Evolutionary conservation across 768 basidiomycete genomes (phyloP), one percentile per base, ranked within the genome.

Genomic region (Panaeolus cyanescens): DNA sequence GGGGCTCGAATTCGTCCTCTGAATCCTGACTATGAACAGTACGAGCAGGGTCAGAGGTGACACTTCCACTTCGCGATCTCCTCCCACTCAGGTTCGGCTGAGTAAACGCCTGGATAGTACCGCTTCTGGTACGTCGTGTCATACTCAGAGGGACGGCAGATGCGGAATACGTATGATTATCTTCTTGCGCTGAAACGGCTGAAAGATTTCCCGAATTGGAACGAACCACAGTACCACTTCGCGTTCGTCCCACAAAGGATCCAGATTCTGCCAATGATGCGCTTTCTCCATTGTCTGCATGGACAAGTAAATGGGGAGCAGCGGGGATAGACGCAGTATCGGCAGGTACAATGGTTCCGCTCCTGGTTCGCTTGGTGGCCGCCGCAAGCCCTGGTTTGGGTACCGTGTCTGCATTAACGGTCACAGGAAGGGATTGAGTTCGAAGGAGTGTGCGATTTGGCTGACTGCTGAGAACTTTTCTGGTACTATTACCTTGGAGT

Each of bases 291-390:
- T 28, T 28, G 45, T 50, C 45, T 28, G 5, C 25, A 28, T 25
- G 25, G 25, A 13, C 13, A 0, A 15, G 25, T 28, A 28, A 50
- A 50, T 50, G 45, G 59, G 59, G 40, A 13, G 61, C 53, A n/a
- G 59, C 55, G 58, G 39, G 54, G 31, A 54, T 45, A 42, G 54
- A 55, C 31, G 55, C 3, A n/a, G 58, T 19, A 28, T 56, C 32
- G 39, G 57, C 59, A 58, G 62, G n/a, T 78, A 84, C 54, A 79
- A 83, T 56, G 77, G 83, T 67, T 79, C 85, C 56, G 80, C 85
- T 62, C 76, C 82, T 25, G 77, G 83, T 72, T 54, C 68, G 67
- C 59, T 54, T 66, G 4, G 66, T 62, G 22, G 61, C 60, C 13
- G 53, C 54, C 32, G 31, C 9, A 45, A 54, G 58, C 6, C 39